Conservation (phyloP, 768 basidiomycete genomes). For the Clitopilus hobsonii region DNA sequence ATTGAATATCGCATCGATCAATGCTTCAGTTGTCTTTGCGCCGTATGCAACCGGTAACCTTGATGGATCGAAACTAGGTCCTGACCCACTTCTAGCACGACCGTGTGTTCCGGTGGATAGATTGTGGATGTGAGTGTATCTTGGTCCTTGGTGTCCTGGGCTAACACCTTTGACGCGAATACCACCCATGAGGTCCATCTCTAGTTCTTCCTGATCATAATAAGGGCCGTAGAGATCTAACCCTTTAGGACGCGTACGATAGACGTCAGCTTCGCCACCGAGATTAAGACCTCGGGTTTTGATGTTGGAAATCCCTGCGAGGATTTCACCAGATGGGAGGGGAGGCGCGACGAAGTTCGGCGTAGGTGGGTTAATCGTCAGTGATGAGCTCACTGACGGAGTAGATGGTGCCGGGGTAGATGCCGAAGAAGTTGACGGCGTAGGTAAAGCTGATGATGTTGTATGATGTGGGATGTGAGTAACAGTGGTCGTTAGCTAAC, state of each 20-base stretch:
- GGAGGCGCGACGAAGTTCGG: constrained; percentile 54
- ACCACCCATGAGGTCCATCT: constrained; percentile 29
- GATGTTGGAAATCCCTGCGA: constrained; percentile 60
- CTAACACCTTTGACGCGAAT: constrained; percentile 3
- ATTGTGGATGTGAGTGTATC: not conserved
- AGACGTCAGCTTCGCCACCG: constrained; percentile 41
- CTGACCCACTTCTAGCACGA: constrained; percentile 3
- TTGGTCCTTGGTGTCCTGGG: constrained; percentile 1
- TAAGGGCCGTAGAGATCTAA: constrained; percentile 43
- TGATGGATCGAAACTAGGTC: constrained; percentile 27
- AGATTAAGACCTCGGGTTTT: constrained; percentile 8
- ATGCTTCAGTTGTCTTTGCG: constrained; percentile 60
- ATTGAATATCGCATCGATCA: constrained; percentile 81
- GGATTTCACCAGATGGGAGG: constrained; percentile 67
- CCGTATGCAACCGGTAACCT: constrained; percentile 51
- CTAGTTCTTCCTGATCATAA: constrained; percentile 30
- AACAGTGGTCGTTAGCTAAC: constrained; percentile 53
- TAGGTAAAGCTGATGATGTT: not conserved
- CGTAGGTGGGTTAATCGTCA: constrained; percentile 1
- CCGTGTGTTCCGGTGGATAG: constrained; percentile 1
- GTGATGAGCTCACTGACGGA: not conserved
- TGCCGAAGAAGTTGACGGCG: not conserved
- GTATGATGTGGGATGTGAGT: constrained; percentile 25
- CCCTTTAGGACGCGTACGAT: constrained; percentile 44
- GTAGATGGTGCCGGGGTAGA: constrained; percentile 2